These are phyloP conservation scores for Phascolomyces articulosus DNA, from an alignment of 371 early-diverging fungal species.

Conservation along the genomic window DNA sequence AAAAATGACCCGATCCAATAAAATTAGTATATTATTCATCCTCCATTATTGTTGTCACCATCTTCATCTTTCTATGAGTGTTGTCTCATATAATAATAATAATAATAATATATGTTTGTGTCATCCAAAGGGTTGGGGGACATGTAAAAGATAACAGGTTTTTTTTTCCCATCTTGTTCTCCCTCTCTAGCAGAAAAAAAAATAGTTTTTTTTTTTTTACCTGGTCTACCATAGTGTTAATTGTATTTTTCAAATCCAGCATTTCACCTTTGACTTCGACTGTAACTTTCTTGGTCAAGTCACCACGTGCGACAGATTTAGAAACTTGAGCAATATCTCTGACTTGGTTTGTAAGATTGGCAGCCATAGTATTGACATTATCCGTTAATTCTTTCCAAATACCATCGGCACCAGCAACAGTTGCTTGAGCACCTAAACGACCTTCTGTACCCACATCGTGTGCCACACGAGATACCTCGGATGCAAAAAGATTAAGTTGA, in stretches of 20 bases:
- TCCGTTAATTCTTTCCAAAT: conserved; percentile 71
- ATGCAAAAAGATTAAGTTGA: conserved; percentile 51
- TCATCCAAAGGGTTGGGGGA: too few species aligned
- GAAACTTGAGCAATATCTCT: conserved; percentile 64
- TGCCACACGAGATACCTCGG: conserved; percentile 57
- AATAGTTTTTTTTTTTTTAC: conserved; percentile 20
- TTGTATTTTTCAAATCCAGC: conserved; percentile 61
- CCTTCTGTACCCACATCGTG: conserved; percentile 60
- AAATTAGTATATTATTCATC: too few species aligned
- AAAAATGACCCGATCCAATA: neutral
- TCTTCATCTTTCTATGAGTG: too few species aligned
- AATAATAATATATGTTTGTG: too few species aligned
- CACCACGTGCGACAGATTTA: conserved; percentile 60
- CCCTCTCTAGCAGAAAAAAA: neutral
- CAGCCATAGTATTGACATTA: conserved; percentile 65
- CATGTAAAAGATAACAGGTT: too few species aligned
- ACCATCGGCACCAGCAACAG: conserved; percentile 59
- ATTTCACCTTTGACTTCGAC: conserved; percentile 66
- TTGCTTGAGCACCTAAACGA: conserved; percentile 49
- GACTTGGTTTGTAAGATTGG: conserved; percentile 63
- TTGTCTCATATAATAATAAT: too few species aligned
- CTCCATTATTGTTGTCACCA: too few species aligned
- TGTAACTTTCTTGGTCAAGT: conserved; percentile 56
- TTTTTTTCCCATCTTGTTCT: neutral
- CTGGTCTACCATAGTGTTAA: conserved; percentile 69